Base-by-base conservation (phyloP, 345 rosid species). In the Cochlearia excelsa region DNA sequence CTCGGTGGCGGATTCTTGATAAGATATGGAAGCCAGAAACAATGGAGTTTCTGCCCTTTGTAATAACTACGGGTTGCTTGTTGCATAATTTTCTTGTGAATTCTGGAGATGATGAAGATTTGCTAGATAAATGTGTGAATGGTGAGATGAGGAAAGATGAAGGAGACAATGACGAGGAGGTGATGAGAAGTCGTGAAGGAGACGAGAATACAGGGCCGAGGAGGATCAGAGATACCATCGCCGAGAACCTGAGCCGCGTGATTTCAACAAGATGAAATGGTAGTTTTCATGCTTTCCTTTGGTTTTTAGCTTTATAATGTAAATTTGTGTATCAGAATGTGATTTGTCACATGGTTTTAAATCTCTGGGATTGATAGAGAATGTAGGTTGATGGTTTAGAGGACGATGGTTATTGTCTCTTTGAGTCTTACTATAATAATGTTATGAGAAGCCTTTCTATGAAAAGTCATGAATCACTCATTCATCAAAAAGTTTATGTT, bases 1-100 rank as follows among this genome's bases (percentile, higher is more conserved):
- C 78, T 0, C 67, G 83, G 63, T 90, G 97, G 95, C 57, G 65
- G 72, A 83, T 86, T 56, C 77, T 90, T 44, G 79, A 78, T 5
- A 63, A 30, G 77, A 81, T 61, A 23, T 86, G 88, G 90, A 83
- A 80, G 73, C 85, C 76, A 67, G 90, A 81, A 26, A 64, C 75
- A 2, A 7, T 77, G 2, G 86, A 84, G 66, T 82, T 74, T 59
- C 61, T 84, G 45, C 90, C 92, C 0, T 76, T 83, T 35, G 84
- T 87, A 4, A 75, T 90, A 28, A 79, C 82, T 26, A 80, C 82
- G 3, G 73, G 78, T 2, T 86, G 94, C 71, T 69, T 90, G 73
- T 53, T 90, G 73, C 87, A 90, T 74, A 84, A 89, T 51, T 86
- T 84, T 77, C 68, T 89, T 65, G 78, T 81, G 48, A 65, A 75